Base-by-base conservation (phyloP, 768 basidiomycete genomes). In the Mrakia hoshinonis region DNA sequence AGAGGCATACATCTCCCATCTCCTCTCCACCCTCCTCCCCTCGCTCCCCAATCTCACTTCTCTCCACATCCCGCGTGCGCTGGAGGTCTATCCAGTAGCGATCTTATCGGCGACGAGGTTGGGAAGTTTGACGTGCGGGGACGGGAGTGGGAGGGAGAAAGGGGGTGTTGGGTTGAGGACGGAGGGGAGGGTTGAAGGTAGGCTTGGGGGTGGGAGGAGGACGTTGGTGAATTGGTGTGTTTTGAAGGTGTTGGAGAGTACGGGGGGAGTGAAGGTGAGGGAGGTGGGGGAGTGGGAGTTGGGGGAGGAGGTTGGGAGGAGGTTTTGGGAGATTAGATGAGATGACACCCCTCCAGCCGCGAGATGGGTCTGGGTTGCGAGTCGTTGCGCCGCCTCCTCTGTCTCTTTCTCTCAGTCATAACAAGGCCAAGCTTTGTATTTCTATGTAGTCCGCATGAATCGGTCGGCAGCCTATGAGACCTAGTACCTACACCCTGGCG, bases 191-290 rank as follows among this genome's bases (percentile, higher is more conserved):
- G n/a, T n/a, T n/a, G n/a, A 26, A 55, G 34, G 54, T 9, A 34
- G 54, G 26, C 26, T 18, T 1, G 34, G 1, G 1, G 24, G 12
- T 4, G 54, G 54, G 7, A 31, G 29, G 24, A 26, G 24, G 26
- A 55, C 10, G 4, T 34, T 55, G 7, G 54, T 55, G 24, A 15
- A 31, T 15, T 13, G 7, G n/a, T 55, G 54, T 31, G 22, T 55
- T 1, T 4, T 2, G 29, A 55, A 7, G 13, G 22, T 55, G 1
- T 15, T 55, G 54, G 54, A 34, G 54, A 24, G 1, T 15, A 7
- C 24, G 52, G 52, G n/a, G n/a, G 52, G 52, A 54, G 54, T 55
- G 11, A 55, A 31, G 26, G 54, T 55, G n/a, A 31, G 54, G n/a
- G 54, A 55, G 29, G 18, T 55, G 54, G 54, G 29, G 18, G 54